These are phyloP conservation scores for Isochrysis galbana DNA, from an alignment of 78 protist species.

Conservation along the genomic window DNA sequence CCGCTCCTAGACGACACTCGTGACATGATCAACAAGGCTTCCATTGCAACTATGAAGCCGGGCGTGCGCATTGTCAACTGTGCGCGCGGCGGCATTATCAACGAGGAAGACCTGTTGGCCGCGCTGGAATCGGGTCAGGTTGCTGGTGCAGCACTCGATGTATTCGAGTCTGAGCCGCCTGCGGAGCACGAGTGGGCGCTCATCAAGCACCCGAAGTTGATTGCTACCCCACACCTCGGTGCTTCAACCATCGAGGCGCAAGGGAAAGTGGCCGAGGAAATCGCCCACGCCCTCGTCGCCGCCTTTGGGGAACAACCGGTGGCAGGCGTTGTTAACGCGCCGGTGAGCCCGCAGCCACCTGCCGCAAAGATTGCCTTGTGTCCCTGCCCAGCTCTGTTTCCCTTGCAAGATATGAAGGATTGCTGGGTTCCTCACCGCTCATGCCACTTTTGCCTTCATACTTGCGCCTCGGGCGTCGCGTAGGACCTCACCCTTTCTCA, in stretches of 20 bases:
- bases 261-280: conserved; percentile 51
- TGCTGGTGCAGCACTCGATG: conserved; percentile 58
- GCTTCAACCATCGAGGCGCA: conserved; percentile 39
- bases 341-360: too few relatives aligned
- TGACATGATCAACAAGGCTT: not conserved
- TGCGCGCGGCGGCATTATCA: conserved; percentile 59
- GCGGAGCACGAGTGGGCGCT: conserved; percentile 18
- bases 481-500: not conserved
- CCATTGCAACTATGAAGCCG: conserved; percentile 25
- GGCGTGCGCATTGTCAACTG: conserved; percentile 43
- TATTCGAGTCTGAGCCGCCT: conserved; percentile 59
- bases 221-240: conserved; percentile 61
- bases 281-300: conserved; percentile 28
- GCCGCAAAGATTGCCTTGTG: too few relatives aligned
- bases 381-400: too few relatives aligned
- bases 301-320: not conserved
- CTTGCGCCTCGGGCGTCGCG: too few relatives aligned
- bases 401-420: too few relatives aligned
- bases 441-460: too few relatives aligned
- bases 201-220: not conserved
- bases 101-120: conserved; percentile 36
- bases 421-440: too few relatives aligned
- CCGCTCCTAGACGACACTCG: conserved; percentile 31
- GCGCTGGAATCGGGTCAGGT: conserved; percentile 35
- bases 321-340: conserved; percentile 48